Conservation (phyloP, 140 eudicot species). For the Erigeron philadelphicus region DNA sequence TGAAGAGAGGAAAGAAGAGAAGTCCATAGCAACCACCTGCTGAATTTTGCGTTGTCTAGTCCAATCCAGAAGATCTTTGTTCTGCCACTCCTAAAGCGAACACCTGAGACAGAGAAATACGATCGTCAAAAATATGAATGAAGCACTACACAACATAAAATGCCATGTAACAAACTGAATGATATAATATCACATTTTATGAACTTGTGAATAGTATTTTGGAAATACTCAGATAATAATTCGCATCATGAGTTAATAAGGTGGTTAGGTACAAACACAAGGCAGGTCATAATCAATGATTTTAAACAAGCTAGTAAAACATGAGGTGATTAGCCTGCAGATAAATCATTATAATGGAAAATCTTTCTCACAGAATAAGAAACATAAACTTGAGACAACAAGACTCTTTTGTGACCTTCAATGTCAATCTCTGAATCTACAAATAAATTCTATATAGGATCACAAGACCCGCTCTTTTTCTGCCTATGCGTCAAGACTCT, state of each 20-base stretch:
- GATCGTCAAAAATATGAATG: background rate
- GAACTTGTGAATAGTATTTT: background rate
- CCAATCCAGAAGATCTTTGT: background rate
- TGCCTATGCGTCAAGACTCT: background rate
- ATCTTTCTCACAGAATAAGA: background rate
- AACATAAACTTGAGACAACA: background rate
- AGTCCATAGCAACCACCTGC: slow-evolving; percentile 4
- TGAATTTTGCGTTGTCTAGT: background rate
- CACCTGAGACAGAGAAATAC: background rate
- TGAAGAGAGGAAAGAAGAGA: slow-evolving; percentile 5
- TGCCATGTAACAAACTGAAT: background rate
- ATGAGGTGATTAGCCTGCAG: background rate
- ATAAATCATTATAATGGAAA: background rate
- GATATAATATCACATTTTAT: background rate
- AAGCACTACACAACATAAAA: background rate
- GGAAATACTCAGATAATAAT: background rate
- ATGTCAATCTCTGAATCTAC: no score
- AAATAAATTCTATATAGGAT: background rate
- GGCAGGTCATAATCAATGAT: background rate
- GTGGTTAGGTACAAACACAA: background rate
- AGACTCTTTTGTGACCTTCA: background rate
- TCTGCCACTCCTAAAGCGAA: background rate
- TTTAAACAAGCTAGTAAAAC: background rate
- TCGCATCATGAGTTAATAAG: background rate
- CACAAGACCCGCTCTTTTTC: background rate